A percentile compares a stretch with the other conserved stretches of the same genome.
These are phyloP conservation scores for Rhizopus delemar DNA, from an alignment of 371 early-diverging fungal genomes.

Conservation along the genomic window DNA sequence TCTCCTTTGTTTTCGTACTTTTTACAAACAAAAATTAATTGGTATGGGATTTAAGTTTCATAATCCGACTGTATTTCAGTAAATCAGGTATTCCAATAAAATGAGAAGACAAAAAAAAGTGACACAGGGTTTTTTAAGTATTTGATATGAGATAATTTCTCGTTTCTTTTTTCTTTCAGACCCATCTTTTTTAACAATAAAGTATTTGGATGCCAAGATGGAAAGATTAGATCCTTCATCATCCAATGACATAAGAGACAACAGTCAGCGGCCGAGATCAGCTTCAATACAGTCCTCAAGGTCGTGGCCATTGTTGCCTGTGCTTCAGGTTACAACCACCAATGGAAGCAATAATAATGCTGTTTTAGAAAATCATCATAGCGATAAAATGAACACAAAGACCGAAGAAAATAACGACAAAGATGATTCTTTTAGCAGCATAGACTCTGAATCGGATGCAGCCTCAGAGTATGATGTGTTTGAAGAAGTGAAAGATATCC, in stretches of 20 bases:
- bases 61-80: no score
- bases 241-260: not conserved
- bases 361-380: not conserved
- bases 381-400: not conserved
- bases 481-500: not conserved
- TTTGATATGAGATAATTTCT: not conserved
- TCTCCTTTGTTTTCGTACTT: no score
- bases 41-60: no score
- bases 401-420: no score
- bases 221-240: slow-evolving; percentile 4
- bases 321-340: slow-evolving; percentile 8
- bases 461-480: not conserved
- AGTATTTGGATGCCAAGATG: not conserved
- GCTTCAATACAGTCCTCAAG: slow-evolving; percentile 14
- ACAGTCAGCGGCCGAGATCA: slow-evolving; percentile 2
- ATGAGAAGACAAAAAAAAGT: not conserved
- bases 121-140: not conserved
- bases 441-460: slow-evolving; percentile 2
- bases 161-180: not conserved
- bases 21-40: no score
- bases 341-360: slow-evolving; percentile 5
- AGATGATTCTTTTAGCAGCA: not conserved
- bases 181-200: not conserved
- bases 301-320: slow-evolving; percentile 19
- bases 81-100: no score